Percentiles rank a stretch among this genome's conserved stretches.
Evolutionary conservation across 1,139 yeast species (phyloP).

Genomic region (Pichia norvegensis): DNA sequence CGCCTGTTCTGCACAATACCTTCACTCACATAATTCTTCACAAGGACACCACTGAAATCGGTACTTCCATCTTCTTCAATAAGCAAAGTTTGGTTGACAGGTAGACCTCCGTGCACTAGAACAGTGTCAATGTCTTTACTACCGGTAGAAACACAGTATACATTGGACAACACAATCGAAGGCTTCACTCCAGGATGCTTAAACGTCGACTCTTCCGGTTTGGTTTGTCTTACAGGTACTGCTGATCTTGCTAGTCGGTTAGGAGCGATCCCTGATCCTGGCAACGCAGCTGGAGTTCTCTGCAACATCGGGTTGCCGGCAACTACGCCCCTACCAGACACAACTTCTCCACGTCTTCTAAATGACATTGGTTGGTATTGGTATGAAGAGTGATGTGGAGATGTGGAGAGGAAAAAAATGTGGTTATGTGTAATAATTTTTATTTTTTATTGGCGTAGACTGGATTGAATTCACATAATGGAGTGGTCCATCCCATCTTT

Average conservation of each 20-base stretch:
- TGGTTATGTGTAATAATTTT: too few species aligned
- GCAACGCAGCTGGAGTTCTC: conserved; percentile 3
- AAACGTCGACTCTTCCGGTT: neutral
- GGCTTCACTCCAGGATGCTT: conserved; percentile 55
- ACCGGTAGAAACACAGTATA: conserved; percentile 74
- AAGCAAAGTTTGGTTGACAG: conserved; percentile 62
- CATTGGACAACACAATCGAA: conserved; percentile 59
- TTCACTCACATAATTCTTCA: conserved; percentile 69
- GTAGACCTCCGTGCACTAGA: conserved; percentile 77
- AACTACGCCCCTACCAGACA: conserved; percentile 27
- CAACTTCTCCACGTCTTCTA: conserved; percentile 60
- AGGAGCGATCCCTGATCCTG: conserved; percentile 13
- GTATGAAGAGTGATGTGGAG: too few species aligned
- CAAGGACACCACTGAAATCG: conserved; percentile 71
- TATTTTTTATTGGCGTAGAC: neutral
- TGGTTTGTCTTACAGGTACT: neutral
- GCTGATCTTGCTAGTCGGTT: conserved; percentile 17
- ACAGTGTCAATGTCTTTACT: conserved; percentile 65
- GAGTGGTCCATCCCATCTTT: neutral
- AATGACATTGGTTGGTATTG: conserved; percentile 48
- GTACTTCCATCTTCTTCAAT: conserved; percentile 85
- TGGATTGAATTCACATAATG: neutral
- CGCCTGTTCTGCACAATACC: conserved; percentile 66
- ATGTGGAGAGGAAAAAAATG: too few species aligned
- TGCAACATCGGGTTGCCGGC: conserved; percentile 9